A percentile compares a stretch with the other conserved stretches of the same genome.
Conservation (phyloP, 441 rosid species). For the Adansonia gregorii region DNA sequence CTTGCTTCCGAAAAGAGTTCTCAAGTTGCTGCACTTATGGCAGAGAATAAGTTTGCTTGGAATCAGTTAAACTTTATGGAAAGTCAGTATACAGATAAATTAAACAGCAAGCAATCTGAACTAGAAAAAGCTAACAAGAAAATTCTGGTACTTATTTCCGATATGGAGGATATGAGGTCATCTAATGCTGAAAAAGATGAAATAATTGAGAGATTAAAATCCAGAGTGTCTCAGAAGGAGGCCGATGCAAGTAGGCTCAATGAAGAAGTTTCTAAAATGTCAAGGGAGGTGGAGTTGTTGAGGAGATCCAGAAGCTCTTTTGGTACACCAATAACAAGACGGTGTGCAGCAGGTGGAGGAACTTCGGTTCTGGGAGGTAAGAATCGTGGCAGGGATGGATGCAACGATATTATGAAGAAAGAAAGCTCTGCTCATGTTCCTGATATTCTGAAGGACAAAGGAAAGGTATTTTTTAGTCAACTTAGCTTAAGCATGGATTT, state of each 20-base stretch:
- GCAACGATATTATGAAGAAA: slow-evolving; percentile 43
- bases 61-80: slow-evolving; percentile 64
- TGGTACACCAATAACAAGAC: slow-evolving; percentile 48
- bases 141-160: slow-evolving; percentile 50
- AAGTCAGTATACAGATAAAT: slow-evolving; percentile 47
- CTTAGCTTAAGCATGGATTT: slow-evolving; percentile 7
- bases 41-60: slow-evolving; percentile 76
- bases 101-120: slow-evolving; percentile 61
- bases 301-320: slow-evolving; percentile 45
- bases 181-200: slow-evolving; percentile 65
- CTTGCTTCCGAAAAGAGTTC: slow-evolving; percentile 54
- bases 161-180: slow-evolving; percentile 57
- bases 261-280: slow-evolving; percentile 43
- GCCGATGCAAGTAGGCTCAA: slow-evolving; percentile 41
- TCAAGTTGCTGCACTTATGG: slow-evolving; percentile 55
- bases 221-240: slow-evolving; percentile 56
- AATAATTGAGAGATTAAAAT: slow-evolving; percentile 47
- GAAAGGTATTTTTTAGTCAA: slow-evolving; percentile 43
- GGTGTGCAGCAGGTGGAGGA: slow-evolving; percentile 37
- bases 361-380: slow-evolving; percentile 26
- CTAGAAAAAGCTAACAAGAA: slow-evolving; percentile 52
- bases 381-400: slow-evolving; percentile 17
- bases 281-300: slow-evolving; percentile 51
- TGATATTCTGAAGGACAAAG: slow-evolving; percentile 28
- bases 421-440: slow-evolving; percentile 35